Evolutionary conservation across 2,329 filamentous ascomycete species (phyloP), one percentile per base, ranked within the genome.

Genomic region (Colletotrichum brevisporum): DNA sequence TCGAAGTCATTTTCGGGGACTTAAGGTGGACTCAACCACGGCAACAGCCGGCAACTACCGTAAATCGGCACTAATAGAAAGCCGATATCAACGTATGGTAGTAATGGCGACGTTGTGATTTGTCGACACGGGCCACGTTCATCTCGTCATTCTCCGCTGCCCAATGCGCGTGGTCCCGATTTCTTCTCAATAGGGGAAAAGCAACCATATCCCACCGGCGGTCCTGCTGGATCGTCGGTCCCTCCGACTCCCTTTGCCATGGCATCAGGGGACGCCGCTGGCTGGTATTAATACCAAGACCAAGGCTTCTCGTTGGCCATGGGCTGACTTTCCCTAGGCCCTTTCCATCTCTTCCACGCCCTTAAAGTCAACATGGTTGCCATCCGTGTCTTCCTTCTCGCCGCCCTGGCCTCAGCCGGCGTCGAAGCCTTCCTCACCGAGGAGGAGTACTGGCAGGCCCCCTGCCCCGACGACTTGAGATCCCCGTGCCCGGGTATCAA

Each of bases 401-500:
- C 36, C 13, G 27, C 21, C 9, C 15, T 63, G 21, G 21, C 36
- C 1, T 39, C 52, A 8, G 43, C 16, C 18, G 9, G 52, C 27
- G 52, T 24, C 13, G 10, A 45, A 4, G 61, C 52, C 12, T 50
- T 56, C 31, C 27, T 63, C 41, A 50, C 61, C 9, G 61, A 63
- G 15, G 52, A 63, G 8, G 13, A 50, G 31, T 63, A 57, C 2
- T 57, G 52, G 61, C 27, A 57, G 31, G 43, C 61, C 18, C 52
- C 61, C 5, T 26, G 45, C 5, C 43, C 43, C n/a, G 52, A 52
- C 13, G 52, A 63, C 15, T 26, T 63, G 52, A 67, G 72, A 16
- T 65, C 69, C n/a, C 72, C 73, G 13, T 74, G 73, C 51, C 73
- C 71, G 3, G 73, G 73, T 58, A 51, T 74, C 12, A 74, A 74